phyloP scores from a whole-genome alignment of 768 basidiomycete species.

The Lentinula edodes region DNA sequence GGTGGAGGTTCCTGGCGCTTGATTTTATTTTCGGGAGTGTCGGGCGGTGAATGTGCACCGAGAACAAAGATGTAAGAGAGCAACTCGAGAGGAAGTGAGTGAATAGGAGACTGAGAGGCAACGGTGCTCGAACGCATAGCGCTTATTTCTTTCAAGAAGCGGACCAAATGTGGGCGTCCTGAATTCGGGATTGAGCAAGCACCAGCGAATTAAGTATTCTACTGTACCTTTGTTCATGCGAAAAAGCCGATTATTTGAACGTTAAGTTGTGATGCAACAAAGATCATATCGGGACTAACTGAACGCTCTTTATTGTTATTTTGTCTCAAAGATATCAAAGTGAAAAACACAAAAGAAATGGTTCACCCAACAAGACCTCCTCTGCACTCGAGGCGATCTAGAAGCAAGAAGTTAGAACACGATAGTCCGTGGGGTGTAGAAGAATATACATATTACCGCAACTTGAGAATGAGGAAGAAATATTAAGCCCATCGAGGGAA shows the following conservation, averaged over 20 bases:
- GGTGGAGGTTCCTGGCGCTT: constrained; percentile 20
- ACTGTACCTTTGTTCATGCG: constrained; percentile 1
- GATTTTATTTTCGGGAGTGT: constrained; percentile 16
- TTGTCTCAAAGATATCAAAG: neutral
- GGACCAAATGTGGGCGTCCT: neutral
- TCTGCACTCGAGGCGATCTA: neutral
- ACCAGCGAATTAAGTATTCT: constrained; percentile 1
- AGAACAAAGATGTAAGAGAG: constrained; percentile 52
- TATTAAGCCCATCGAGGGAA: neutral
- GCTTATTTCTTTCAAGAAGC: constrained; percentile 9
- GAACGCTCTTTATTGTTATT: neutral
- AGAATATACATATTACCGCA: neutral
- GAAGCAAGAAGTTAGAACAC: neutral
- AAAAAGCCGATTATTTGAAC: neutral
- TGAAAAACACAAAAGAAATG: neutral
- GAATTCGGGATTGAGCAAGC: neutral
- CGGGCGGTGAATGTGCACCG: constrained; percentile 28
- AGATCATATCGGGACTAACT: constrained; percentile 1
- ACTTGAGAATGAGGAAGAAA: too few relatives aligned
- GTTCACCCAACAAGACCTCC: neutral
- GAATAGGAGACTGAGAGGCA: constrained; percentile 21
- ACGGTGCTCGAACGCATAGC: neutral
- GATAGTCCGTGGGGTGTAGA: neutral
- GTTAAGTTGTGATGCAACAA: neutral
- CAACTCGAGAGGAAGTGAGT: constrained; percentile 49